Conservation (phyloP, 148 eudicot species). For the Fagopyrum esculentum region DNA sequence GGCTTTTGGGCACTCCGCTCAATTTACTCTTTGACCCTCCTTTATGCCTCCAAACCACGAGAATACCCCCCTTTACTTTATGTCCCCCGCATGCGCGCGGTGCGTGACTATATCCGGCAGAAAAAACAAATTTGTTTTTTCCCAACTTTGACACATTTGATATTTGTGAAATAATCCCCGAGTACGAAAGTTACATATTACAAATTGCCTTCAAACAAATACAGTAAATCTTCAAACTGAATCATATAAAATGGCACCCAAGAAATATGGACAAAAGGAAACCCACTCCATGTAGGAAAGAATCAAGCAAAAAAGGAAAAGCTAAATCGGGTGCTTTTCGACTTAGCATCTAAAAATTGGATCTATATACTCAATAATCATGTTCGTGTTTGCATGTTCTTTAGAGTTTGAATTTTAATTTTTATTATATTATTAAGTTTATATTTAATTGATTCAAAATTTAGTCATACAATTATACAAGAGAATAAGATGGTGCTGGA, state of each 20-base stretch:
- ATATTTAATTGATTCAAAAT: no score
- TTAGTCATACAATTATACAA: no score
- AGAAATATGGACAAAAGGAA: background rate
- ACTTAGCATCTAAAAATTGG: background rate
- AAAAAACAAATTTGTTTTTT: background rate
- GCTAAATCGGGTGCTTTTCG: background rate
- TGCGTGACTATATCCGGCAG: background rate
- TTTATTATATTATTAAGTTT: no score
- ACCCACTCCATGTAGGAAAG: conserved; percentile 6
- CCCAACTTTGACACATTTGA: background rate
- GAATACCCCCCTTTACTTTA: background rate
- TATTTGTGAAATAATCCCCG: background rate
- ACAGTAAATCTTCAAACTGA: background rate
- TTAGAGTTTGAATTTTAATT: background rate
- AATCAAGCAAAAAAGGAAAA: conserved; percentile 7
- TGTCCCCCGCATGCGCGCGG: conserved; percentile 4
- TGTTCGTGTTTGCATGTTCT: background rate
- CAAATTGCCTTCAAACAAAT: background rate
- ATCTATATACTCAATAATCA: background rate
- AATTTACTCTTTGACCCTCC: background rate
- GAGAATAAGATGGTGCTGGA: no score
- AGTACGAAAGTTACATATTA: background rate
- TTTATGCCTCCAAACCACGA: background rate
- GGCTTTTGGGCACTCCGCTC: background rate
- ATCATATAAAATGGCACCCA: background rate